Evolutionary conservation across 768 basidiomycete genomes (phyloP).

Genomic region (Solioccasus polychromus): DNA sequence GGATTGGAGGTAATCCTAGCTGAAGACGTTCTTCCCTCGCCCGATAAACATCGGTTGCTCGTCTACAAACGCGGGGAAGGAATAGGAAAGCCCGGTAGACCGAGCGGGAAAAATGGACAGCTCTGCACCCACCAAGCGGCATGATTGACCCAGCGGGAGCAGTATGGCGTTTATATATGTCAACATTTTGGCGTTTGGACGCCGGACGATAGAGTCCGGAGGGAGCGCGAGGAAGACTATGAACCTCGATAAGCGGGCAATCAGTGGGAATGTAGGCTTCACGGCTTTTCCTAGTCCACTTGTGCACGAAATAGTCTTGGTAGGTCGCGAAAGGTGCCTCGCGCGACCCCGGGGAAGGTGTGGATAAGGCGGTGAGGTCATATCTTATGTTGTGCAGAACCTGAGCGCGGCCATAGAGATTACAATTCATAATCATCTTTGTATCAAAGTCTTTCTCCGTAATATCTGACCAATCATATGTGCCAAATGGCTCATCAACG

Average conservation of each 20-base stretch:
- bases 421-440: constrained; percentile 53
- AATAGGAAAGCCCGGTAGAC: constrained; percentile 52
- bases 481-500: constrained; percentile 48
- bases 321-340: constrained; percentile 52
- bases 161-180: constrained; percentile 24
- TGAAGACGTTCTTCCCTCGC: constrained; percentile 47
- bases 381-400: constrained; percentile 55
- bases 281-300: constrained; percentile 50
- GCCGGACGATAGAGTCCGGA: constrained; percentile 38
- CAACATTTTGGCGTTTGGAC: constrained; percentile 22
- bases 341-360: constrained; percentile 47
- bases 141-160: constrained; percentile 33
- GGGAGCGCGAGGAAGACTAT: constrained; percentile 40
- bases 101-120: constrained; percentile 50
- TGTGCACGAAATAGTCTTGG: constrained; percentile 53
- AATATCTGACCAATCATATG: constrained; percentile 53
- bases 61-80: constrained; percentile 65
- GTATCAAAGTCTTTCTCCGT: constrained; percentile 46
- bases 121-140: constrained; percentile 48
- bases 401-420: constrained; percentile 54
- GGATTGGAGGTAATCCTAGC: constrained; percentile 61
- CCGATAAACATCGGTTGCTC: constrained; percentile 64
- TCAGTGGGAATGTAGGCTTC: constrained; percentile 45
- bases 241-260: constrained; percentile 63
- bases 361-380: constrained; percentile 66